These are phyloP conservation scores for Plectosphaerella sp. DNA, from an alignment of 2,329 filamentous ascomycete genomes.

Conservation along the genomic window DNA sequence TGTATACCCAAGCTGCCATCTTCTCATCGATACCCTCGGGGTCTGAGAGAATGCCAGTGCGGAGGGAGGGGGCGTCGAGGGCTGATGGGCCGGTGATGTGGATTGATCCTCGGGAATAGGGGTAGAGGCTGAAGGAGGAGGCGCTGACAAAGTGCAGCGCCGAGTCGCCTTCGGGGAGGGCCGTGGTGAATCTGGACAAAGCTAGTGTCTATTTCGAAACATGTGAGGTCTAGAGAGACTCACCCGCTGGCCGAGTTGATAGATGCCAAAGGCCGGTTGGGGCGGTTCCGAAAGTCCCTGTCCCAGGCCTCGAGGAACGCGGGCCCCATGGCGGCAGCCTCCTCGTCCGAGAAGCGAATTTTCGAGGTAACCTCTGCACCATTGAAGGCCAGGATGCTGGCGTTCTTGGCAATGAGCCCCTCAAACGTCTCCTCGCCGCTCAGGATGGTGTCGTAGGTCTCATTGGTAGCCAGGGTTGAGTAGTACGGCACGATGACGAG, in stretches of 20 bases:
- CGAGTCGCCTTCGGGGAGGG: conserved; percentile 28
- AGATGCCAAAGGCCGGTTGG: conserved; percentile 44
- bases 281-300: conserved; percentile 39
- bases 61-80: conserved; percentile 46
- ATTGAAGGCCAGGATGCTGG: conserved; percentile 53
- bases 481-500: conserved; percentile 48
- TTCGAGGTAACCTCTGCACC: conserved; percentile 51
- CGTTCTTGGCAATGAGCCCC: conserved; percentile 39
- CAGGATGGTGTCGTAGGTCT: conserved; percentile 46
- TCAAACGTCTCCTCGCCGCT: conserved; percentile 40
- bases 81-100: conserved; percentile 48
- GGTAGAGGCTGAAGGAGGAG: conserved; percentile 52
- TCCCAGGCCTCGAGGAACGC: conserved; percentile 51
- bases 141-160: conserved; percentile 45
- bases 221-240: conserved; percentile 8
- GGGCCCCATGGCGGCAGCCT: conserved; percentile 46
- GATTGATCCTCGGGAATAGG: conserved; percentile 55
- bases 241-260: conserved; percentile 30
- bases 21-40: conserved; percentile 46
- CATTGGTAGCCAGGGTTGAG: conserved; percentile 19
- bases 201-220: no score
- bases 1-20: conserved; percentile 59
- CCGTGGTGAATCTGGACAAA: conserved; percentile 30
- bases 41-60: conserved; percentile 53
- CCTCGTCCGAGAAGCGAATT: conserved; percentile 47